Percentiles rank a stretch among this genome's conserved stretches.
These are phyloP conservation scores for Sordariomycetes sp. DNA, from an alignment of 2,329 filamentous ascomycete genomes.

Conservation along the genomic window DNA sequence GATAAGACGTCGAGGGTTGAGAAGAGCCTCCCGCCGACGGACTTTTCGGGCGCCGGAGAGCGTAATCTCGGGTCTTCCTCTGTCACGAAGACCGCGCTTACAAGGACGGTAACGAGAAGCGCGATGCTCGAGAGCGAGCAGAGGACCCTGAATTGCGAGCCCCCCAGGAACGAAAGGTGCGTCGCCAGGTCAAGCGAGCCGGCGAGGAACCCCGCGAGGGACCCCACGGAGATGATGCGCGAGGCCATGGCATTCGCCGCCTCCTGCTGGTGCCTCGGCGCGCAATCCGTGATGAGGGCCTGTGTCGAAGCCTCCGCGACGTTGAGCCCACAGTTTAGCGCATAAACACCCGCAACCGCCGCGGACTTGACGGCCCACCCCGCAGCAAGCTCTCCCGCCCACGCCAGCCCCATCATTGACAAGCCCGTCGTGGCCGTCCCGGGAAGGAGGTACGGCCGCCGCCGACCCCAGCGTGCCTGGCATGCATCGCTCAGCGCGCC, in stretches of 20 bases:
- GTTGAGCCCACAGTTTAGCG: slow-evolving; percentile 91
- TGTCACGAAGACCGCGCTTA: slow-evolving; percentile 56
- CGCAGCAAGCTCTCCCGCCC: slow-evolving; percentile 69
- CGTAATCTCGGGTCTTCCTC: slow-evolving; percentile 57
- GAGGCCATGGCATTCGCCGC: slow-evolving; percentile 90
- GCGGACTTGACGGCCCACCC: slow-evolving; percentile 56
- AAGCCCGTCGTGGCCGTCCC: slow-evolving; percentile 55
- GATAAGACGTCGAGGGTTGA: slow-evolving; percentile 61
- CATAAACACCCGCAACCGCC: slow-evolving; percentile 77
- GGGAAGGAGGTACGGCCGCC: slow-evolving; percentile 69
- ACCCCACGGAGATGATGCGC: slow-evolving; percentile 72
- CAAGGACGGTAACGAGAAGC: slow-evolving; percentile 52
- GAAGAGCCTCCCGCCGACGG: slow-evolving; percentile 28
- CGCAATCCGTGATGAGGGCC: slow-evolving; percentile 87
- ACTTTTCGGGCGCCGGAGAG: slow-evolving; percentile 42
- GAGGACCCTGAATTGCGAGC: slow-evolving; percentile 86
- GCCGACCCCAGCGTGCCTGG: slow-evolving; percentile 59
- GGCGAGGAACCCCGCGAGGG: slow-evolving; percentile 80
- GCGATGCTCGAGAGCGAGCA: slow-evolving; percentile 72
- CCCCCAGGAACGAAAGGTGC: slow-evolving; percentile 61
- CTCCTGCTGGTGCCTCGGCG: slow-evolving; percentile 80
- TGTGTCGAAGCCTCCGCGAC: slow-evolving; percentile 89
- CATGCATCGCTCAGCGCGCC: slow-evolving; percentile 73
- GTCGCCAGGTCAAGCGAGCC: slow-evolving; percentile 71
- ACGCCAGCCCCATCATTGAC: slow-evolving; percentile 57